Base-by-base conservation (phyloP, 306 rosid species). In the Cucumis melo region DNA sequence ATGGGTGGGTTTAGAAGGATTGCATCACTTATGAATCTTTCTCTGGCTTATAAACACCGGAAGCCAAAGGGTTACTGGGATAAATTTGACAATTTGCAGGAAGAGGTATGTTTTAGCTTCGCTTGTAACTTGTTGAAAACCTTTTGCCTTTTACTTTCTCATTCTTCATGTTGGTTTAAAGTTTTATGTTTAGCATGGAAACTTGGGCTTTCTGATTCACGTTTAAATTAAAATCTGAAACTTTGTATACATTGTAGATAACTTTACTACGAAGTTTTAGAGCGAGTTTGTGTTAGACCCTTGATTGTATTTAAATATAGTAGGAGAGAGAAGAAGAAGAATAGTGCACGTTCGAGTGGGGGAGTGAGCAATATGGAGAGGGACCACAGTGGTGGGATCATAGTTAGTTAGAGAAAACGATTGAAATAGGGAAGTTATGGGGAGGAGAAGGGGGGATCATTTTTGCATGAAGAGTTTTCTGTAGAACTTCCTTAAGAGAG, bases 11-110 rank as follows among this genome's bases (percentile, higher is more conserved):
- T 90, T 84, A 89, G 96, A 82, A 92, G 81, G 86, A 89, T 92
- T 74, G 92, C 98, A 14, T 59, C 90, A 19, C 32, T 84, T 21
- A 92, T 92, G 98, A 87, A 90, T 80, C 98, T 92, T 23, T 85
- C 96, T 62, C 82, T 92, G 23, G 94, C 98, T 80, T 92, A 92
- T 82, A 92, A 92, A 81, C 80, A 87, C 80, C 91, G 98, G 60
- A 92, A 90, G 84, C 96, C 98, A 54, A 92, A 90, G 85, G 98
- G 98, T 82, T 92, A 86, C 81, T 90, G 96, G 98, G 98, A 92
- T 81, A 85, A 80, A 82, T 85, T 88, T 72, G 94, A 93, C 74
- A 87, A 87, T 81, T 58, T 90, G 87, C 87, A 88, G 80, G 85
- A 85, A 56, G 97, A 91, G 95, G 93, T 86, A 80, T 59, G 79